Evolutionary conservation across 495 filamentous ascomycete genomes (phyloP).

Genomic region (Tricharina praecox): DNA sequence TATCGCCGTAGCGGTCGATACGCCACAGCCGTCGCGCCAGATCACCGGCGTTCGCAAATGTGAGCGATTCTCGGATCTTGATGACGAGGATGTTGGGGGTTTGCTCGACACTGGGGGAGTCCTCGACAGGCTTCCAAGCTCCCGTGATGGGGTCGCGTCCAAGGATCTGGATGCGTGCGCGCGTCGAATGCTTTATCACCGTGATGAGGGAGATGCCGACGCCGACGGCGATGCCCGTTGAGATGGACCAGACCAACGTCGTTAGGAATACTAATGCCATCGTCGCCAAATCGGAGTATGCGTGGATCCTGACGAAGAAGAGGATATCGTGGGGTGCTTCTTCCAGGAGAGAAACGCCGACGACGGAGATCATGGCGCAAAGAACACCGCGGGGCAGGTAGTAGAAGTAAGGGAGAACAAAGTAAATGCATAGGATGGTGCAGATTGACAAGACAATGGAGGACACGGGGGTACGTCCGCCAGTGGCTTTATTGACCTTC

Average conservation of each 20-base stretch:
- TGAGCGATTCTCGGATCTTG: constrained; percentile 91
- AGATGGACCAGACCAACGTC: constrained; percentile 84
- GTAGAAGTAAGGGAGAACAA: constrained; percentile 79
- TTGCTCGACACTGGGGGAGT: constrained; percentile 64
- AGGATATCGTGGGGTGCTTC: constrained; percentile 79
- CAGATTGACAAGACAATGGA: constrained; percentile 68
- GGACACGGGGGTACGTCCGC: constrained; percentile 82
- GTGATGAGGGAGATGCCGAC: constrained; percentile 76
- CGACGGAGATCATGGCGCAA: constrained; percentile 84
- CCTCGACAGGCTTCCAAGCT: constrained; percentile 59
- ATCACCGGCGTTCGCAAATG: constrained; percentile 92
- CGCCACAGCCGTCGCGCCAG: constrained; percentile 67
- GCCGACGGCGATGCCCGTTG: constrained; percentile 73
- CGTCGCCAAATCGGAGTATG: constrained; percentile 65
- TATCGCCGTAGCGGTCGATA: constrained; percentile 75
- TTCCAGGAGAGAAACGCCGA: constrained; percentile 86
- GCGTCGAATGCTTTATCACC: constrained; percentile 74
- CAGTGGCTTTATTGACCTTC: constrained; percentile 84
- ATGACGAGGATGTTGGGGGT: constrained; percentile 54
- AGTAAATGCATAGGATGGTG: constrained; percentile 61
- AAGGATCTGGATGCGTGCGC: constrained; percentile 90
- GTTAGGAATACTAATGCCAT: constrained; percentile 79
- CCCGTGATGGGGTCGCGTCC: constrained; percentile 61
- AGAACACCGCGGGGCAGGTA: constrained; percentile 66
- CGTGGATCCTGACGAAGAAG: constrained; percentile 77